Base-by-base conservation (phyloP, 2,329 filamentous ascomycete genomes). In the Fusarium decemcellulare region DNA sequence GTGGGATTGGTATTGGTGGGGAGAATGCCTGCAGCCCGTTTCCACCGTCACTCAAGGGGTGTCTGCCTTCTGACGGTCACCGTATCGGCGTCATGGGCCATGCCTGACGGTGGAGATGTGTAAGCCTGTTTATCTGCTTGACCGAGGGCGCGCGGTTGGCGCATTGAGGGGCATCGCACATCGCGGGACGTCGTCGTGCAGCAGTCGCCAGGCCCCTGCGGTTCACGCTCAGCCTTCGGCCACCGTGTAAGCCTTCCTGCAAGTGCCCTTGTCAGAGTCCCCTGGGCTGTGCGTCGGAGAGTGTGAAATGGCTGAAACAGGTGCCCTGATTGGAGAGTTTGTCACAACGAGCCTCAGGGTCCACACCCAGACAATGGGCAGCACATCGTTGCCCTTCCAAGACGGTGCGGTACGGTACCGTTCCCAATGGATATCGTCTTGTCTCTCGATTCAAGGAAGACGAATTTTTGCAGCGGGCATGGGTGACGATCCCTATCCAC, bases 261-360 rank as follows among this genome's bases (percentile, higher is more conserved):
- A 57, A 67, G 58, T 36, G 43, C 47, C 59, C 47, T 55, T 70
- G 44, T 37, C 23, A 9, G 42, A 43, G 57, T 47, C 34, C 53
- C 29, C 40, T 55, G 53, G 29, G 18, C 29, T 43, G 32, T 56
- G 36, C 32, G 52, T 44, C 53, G 44, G 40, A 63, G 63, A 66
- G 61, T 52, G 32, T 47, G 59, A 64, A 59, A 61, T 59, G 59
- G 62, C 63, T 59, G 66, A 52, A 46, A 56, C 54, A 47, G 52
- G 16, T 46, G 23, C 39, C 51, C 48, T 72, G 67, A 72, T 72
- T 73, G 71, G 71, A 44, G 48, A 47, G 55, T 60, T 61, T 46
- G 27, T 36, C 36, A 34, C 52, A 54, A 46, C 54, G 73, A 75
- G 73, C 71, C 66, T 75, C 73, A 75, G 73, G 73, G 73, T 75